Base-by-base conservation (phyloP, 1,284 basidiomycete species). In the Abortiporus biennis region DNA sequence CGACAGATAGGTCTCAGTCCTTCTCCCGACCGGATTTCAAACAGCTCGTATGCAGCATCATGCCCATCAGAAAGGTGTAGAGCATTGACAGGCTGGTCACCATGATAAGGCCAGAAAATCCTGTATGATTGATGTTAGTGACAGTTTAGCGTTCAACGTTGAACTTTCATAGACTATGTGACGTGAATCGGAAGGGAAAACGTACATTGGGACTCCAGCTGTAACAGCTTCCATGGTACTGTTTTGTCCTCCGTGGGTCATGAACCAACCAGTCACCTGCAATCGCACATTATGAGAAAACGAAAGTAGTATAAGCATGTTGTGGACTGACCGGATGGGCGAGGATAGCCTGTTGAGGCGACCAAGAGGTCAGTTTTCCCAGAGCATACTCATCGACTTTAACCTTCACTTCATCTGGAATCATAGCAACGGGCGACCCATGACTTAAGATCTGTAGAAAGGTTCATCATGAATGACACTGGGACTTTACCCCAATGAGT, bases 21-120 rank as follows among this genome's bases (percentile, higher is more conserved):
- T 36, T 50, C 30, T 4, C 54, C 56, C 8, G 22, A 50, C 15
- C 58, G 54, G 11, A 54, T 51, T 39, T 61, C 56, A 36, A 57
- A 34, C 6, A 61, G 48, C 50, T 61, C 57, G 44, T 59, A 59
- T 8, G 48, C 57, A 34, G 52, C 38, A 15, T 51, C 42, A 36
- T 53, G 50, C 15, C 43, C 51, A 17, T 47, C 46, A 19, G 49
- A 37, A 15, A 55, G 42, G 24, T 51, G 47, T 2, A 52, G 39
- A 12, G 54, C 51, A 43, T 57, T 59, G 3, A 44, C 24, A 13
- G 57, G 51, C 40, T 57, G 54, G 43, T 56, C 54, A 19, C 45
- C 51, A 6, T 45, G 37, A 43, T 50, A 55, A 3, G 54, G 54
- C 56, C 54, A 58, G 48, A 48, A 53, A 33, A 58, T 58, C 47